A percentile compares a stretch with the other conserved stretches of the same genome.
These are phyloP conservation scores for Didymellaceae sp. DNA, from an alignment of 2,329 filamentous ascomycete genomes.

Conservation along the genomic window DNA sequence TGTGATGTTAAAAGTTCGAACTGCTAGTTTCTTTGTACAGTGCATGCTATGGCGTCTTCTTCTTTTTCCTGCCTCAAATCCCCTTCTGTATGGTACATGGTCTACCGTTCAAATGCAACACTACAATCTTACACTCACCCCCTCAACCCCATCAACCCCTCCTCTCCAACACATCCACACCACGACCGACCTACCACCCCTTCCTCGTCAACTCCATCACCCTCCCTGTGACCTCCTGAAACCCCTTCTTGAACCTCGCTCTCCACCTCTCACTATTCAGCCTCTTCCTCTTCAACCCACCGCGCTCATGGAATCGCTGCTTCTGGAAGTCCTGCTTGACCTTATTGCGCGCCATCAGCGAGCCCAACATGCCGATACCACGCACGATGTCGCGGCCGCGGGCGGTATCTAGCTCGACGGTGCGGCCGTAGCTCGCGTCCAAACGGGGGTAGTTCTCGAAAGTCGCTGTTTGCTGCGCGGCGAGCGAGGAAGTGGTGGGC, in stretches of 20 bases:
- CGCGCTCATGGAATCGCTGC: slow-evolving; percentile 77
- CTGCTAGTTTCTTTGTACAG: slow-evolving; percentile 2
- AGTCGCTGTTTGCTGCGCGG: slow-evolving; percentile 27
- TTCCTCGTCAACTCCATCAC: slow-evolving; percentile 75
- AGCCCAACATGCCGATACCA: slow-evolving; percentile 54
- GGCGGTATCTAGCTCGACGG: slow-evolving; percentile 43
- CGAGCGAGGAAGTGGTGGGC: slow-evolving; percentile 18
- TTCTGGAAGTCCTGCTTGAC: slow-evolving; percentile 61
- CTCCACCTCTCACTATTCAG: slow-evolving; percentile 73
- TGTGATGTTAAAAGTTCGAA: neutral
- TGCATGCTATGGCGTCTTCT: neutral
- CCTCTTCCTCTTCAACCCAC: slow-evolving; percentile 79
- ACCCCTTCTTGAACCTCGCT: slow-evolving; percentile 71
- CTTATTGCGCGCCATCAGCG: slow-evolving; percentile 60
- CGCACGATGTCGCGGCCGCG: slow-evolving; percentile 55
- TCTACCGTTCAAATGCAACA: neutral
- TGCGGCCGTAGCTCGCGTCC: slow-evolving; percentile 50
- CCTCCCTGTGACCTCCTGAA: slow-evolving; percentile 67
- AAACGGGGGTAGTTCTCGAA: slow-evolving; percentile 43
- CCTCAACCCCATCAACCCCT: too few species aligned
- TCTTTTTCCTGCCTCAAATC: too few species aligned
- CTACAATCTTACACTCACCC: neutral
- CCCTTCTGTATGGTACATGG: neutral
- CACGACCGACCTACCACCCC: slow-evolving; percentile 68
- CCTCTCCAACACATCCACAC: too few species aligned